A percentile compares a stretch with the other conserved stretches of the same genome.
phyloP scores from a whole-genome alignment of 441 rosid genomes.

The Metrosideros polymorpha region DNA sequence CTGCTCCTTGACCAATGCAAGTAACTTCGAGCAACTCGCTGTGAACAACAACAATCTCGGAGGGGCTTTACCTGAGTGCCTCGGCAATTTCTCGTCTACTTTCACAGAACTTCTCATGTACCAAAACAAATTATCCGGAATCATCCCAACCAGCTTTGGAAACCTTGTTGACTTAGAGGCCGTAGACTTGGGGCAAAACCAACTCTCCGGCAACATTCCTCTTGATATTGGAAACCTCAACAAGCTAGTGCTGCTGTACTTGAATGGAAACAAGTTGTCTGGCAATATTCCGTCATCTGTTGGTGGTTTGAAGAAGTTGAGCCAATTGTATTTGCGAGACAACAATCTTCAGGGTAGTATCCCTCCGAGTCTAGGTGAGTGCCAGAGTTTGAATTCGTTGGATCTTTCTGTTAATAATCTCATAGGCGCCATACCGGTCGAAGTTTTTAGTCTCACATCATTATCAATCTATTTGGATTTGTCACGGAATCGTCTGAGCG shows the following conservation, averaged over 20 bases:
- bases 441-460: neutral
- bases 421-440: conserved; percentile 1
- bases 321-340: neutral
- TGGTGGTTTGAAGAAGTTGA: neutral
- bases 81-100: conserved; percentile 4
- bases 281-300: conserved; percentile 4
- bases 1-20: conserved; percentile 9
- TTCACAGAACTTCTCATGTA: neutral
- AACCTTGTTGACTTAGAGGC: neutral
- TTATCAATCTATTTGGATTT: neutral
- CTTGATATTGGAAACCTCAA: neutral
- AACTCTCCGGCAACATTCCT: neutral
- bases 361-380: conserved; percentile 5
- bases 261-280: neutral
- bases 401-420: conserved; percentile 5
- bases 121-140: neutral
- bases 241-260: neutral
- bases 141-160: neutral
- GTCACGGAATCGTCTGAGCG: neutral
- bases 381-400: neutral
- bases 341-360: conserved; percentile 4
- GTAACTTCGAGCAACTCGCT: neutral
- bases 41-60: neutral
- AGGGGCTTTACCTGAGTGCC: conserved; percentile 10
- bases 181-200: neutral